Evolutionary conservation across 768 basidiomycete species (phyloP).

Genomic region (Sutorius australiensis): DNA sequence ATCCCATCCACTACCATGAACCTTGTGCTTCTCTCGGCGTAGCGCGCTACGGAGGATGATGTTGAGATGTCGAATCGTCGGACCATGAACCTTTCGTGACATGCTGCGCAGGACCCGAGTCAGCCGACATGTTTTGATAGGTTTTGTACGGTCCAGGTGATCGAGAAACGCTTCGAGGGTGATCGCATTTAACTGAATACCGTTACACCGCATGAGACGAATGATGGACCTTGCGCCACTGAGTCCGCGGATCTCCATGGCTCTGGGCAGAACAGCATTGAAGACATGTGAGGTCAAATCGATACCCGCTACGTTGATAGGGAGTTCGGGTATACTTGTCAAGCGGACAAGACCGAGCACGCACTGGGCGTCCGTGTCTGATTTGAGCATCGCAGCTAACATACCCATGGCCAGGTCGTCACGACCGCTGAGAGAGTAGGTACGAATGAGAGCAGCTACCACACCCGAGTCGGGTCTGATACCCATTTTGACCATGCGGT

Average conservation of each 20-base stretch:
- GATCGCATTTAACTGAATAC: slow-evolving; percentile 48
- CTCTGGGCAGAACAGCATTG: slow-evolving; percentile 56
- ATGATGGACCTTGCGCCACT: slow-evolving; percentile 44
- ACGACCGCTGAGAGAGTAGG: slow-evolving; percentile 47
- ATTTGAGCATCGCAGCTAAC: slow-evolving; percentile 44
- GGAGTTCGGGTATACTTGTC: slow-evolving; percentile 15
- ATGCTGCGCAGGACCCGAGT: slow-evolving; percentile 46
- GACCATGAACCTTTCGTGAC: slow-evolving; percentile 39
- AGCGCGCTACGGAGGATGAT: slow-evolving; percentile 50
- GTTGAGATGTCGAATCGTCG: slow-evolving; percentile 57
- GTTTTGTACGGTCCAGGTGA: slow-evolving; percentile 44
- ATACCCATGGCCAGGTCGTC: slow-evolving; percentile 50
- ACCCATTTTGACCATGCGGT: slow-evolving; percentile 42
- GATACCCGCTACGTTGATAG: slow-evolving; percentile 28
- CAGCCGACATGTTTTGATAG: slow-evolving; percentile 43
- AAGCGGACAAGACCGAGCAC: slow-evolving; percentile 21
- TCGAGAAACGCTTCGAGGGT: slow-evolving; percentile 56
- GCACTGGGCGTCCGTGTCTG: slow-evolving; percentile 21
- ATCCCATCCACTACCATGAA: slow-evolving; percentile 47
- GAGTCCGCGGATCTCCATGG: slow-evolving; percentile 49
- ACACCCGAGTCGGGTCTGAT: slow-evolving; percentile 45
- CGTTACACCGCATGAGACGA: slow-evolving; percentile 50
- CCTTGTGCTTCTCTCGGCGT: slow-evolving; percentile 47
- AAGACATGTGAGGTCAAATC: slow-evolving; percentile 46
- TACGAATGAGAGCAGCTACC: slow-evolving; percentile 53